Conservation (phyloP, 169 alveolate genomes). For the Eimeria maxima region DNA sequence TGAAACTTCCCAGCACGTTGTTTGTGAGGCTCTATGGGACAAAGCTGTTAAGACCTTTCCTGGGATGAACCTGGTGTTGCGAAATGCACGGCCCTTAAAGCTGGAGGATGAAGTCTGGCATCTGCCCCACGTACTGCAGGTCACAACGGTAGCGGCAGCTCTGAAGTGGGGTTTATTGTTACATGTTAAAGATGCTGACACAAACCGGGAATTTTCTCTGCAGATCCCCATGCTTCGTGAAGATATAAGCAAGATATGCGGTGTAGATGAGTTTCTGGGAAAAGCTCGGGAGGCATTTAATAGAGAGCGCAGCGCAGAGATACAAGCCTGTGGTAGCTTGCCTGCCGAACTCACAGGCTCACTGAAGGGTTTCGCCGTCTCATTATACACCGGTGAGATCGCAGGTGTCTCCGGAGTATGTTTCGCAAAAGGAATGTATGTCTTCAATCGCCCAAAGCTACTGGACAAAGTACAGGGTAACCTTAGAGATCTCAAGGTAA, state of each 20-base stretch:
- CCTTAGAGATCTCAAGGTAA: background rate
- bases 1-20: background rate
- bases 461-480: conserved; percentile 6
- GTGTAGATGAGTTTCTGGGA: background rate
- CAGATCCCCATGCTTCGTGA: conserved; percentile 8
- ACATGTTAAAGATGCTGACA: background rate
- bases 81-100: background rate
- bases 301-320: background rate
- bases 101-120: background rate
- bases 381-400: background rate
- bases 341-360: background rate
- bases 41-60: background rate
- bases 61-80: conserved; percentile 2
- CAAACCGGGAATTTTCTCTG: background rate
- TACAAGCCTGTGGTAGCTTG: conserved; percentile 15
- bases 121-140: background rate
- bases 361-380: conserved; percentile 25
- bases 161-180: background rate
- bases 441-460: background rate
- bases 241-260: background rate
- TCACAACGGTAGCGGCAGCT: conserved; percentile 8
- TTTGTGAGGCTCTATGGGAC: background rate
- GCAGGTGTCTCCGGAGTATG: background rate
- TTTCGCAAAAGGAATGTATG: background rate
- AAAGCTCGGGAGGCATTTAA: background rate